Evolutionary conservation across 148 eudicot genomes (phyloP).

Genomic region (Cornus suecica): DNA sequence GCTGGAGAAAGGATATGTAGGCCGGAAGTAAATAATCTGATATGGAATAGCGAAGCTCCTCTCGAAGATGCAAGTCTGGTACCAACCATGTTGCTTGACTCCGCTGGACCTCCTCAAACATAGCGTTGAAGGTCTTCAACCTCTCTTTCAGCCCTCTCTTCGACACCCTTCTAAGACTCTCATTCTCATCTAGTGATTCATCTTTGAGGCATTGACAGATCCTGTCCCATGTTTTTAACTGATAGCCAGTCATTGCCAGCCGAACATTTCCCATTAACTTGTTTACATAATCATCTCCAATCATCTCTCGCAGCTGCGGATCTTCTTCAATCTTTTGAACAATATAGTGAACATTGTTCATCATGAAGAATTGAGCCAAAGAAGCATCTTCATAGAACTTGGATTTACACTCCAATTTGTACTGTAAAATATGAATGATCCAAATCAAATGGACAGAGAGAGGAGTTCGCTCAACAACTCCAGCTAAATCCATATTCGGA

Average conservation of each 20-base stretch:
- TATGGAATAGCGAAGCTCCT: conserved; percentile 72
- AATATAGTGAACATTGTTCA: conserved; percentile 84
- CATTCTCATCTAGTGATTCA: conserved; percentile 65
- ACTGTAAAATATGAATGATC: conserved; percentile 62
- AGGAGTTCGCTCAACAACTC: conserved; percentile 51
- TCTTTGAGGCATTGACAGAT: conserved; percentile 73
- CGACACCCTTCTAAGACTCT: conserved; percentile 65
- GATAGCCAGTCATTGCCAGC: conserved; percentile 54
- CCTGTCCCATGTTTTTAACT: conserved; percentile 58
- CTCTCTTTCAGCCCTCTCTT: conserved; percentile 67
- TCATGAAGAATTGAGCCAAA: conserved; percentile 65
- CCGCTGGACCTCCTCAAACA: conserved; percentile 78
- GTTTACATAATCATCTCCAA: conserved; percentile 65
- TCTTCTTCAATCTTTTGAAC: conserved; percentile 64
- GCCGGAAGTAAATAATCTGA: conserved; percentile 77
- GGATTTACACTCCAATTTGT: conserved; percentile 66
- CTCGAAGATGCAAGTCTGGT: conserved; percentile 70
- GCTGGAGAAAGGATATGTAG: conserved; percentile 66
- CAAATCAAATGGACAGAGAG: conserved; percentile 81
- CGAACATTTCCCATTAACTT: conserved; percentile 52
- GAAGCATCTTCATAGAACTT: conserved; percentile 54
- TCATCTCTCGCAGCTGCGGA: conserved; percentile 58
- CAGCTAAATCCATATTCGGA: conserved; percentile 58
- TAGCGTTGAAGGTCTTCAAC: conserved; percentile 68
- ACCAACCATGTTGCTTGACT: conserved; percentile 68